Conservation (phyloP, 257 asterid species). For the Ligustrum vulgare region DNA sequence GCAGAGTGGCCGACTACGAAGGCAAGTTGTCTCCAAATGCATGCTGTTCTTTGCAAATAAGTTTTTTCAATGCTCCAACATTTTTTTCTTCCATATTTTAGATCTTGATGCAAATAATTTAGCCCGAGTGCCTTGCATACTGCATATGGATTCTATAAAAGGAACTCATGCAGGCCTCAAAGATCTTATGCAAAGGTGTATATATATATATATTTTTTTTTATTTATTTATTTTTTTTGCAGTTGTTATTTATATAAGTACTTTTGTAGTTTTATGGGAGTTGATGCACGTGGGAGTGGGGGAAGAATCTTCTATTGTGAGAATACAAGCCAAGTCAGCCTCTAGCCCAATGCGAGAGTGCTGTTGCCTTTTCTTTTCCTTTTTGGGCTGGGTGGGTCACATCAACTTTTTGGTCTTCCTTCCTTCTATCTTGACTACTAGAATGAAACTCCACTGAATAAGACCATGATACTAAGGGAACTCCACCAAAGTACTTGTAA, state of each 20-base stretch:
- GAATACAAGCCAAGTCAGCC: not conserved
- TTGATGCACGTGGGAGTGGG: conserved; percentile 7
- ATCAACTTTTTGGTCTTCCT: not conserved
- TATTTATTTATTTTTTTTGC: conserved; percentile 1
- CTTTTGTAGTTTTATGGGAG: not conserved
- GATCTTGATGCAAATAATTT: conserved; percentile 42
- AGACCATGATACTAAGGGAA: not conserved
- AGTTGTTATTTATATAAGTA: not conserved
- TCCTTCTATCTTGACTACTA: conserved; percentile 8
- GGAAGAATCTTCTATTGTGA: conserved; percentile 7
- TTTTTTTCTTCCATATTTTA: conserved; percentile 31
- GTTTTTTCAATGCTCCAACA: conserved; percentile 16
- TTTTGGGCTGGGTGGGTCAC: conserved; percentile 15
- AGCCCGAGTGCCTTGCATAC: conserved; percentile 56
- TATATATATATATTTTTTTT: no score
- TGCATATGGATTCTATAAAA: conserved; percentile 65
- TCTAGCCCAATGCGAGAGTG: not conserved
- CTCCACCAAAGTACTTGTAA: not conserved
- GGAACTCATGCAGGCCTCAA: conserved; percentile 54
- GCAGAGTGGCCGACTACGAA: conserved; percentile 58
- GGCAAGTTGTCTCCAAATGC: conserved; percentile 59
- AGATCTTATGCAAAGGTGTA: conserved; percentile 59
- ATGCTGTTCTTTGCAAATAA: conserved; percentile 13
- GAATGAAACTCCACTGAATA: not conserved
- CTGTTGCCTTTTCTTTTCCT: conserved; percentile 1